Evolutionary conservation across 257 asterid species (phyloP).

Genomic region (Lavandula angustifolia): DNA sequence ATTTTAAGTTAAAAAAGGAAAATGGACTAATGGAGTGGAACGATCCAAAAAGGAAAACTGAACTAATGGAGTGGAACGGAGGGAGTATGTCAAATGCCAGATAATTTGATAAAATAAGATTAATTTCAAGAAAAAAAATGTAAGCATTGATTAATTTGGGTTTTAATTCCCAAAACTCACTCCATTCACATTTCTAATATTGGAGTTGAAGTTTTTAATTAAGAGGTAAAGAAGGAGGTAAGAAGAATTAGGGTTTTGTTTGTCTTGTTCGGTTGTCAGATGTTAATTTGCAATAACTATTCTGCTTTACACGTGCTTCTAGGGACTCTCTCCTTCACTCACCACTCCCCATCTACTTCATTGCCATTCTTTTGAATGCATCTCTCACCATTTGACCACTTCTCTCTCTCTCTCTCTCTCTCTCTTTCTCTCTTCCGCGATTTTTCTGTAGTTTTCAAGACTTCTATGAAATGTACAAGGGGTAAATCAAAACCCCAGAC

Average conservation of each 20-base stretch:
- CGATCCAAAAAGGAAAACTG: no score
- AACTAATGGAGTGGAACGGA: no score
- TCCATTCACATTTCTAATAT: no score
- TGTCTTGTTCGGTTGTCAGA: slow-evolving; percentile 48
- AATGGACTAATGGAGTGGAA: no score
- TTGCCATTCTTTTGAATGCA: slow-evolving; percentile 47
- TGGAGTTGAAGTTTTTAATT: no score
- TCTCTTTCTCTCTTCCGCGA: slow-evolving; percentile 23
- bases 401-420: slow-evolving; percentile 22
- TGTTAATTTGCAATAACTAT: slow-evolving; percentile 36
- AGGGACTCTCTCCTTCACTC: slow-evolving; percentile 40
- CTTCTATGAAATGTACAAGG: neutral
- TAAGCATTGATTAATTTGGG: no score
- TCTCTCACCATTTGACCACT: slow-evolving; percentile 29
- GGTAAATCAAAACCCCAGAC: slow-evolving; percentile 27
- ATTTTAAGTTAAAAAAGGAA: no score
- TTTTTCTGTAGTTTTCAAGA: slow-evolving; percentile 21
- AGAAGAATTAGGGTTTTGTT: slow-evolving; percentile 40
- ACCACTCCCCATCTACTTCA: slow-evolving; percentile 54
- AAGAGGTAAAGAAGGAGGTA: neutral
- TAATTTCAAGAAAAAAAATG: no score
- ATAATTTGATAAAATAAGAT: no score
- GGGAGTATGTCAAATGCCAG: no score
- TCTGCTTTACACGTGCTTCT: slow-evolving; percentile 51
- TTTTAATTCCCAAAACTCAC: no score